Evolutionary conservation across 108 stramenopile genomes (phyloP), one percentile per base, ranked within the genome.

Genomic region (Seminavis robusta): DNA sequence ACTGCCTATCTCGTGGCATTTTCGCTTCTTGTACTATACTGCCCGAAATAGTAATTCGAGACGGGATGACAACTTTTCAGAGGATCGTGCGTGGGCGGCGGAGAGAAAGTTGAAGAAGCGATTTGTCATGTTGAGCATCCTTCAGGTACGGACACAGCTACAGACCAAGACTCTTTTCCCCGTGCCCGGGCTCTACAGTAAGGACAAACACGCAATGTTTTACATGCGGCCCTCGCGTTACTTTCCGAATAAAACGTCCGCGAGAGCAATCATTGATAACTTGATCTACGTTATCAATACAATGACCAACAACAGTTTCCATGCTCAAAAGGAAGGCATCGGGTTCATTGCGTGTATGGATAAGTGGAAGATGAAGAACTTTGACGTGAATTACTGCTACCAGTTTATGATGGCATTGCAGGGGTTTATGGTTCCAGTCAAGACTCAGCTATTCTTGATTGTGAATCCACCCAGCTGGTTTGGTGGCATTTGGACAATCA

Each of bases 401-500:
- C 52, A 70, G 30, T 81, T 77, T 46, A 69, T 81, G 71, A 56
- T 55, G 33, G 59, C 33, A 15, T 43, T 81, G 33, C 75, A 81
- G 48, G 80, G 80, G 4, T 21, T 39, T 1, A 23, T 52, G 1
- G 32, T 45, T 15, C 75, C 75, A 7, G 66, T 67, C 15, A 42
- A 60, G 0, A 75, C 77, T 7, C 24, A 39, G 7, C 33, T 65
- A 17, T 73, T 81, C 52, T 47, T 81, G 4, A 77, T 82, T 47
- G 73, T 82, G 15, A 76, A 82, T 38, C 80, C 80, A 26, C 80
- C 80, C 1, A 27, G 27, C 6, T 82, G 76, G 73, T 82, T 82
- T 44, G 63, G 39, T 3, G 65, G 39, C 25, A 61, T 78, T 28
- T 74, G 77, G 73, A 56, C 20, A 1, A 70, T 74, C 11, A 74